Evolutionary conservation across 1,139 yeast species (phyloP), one percentile per base, ranked within the genome.

Genomic region (Pneumocystis carinii): DNA sequence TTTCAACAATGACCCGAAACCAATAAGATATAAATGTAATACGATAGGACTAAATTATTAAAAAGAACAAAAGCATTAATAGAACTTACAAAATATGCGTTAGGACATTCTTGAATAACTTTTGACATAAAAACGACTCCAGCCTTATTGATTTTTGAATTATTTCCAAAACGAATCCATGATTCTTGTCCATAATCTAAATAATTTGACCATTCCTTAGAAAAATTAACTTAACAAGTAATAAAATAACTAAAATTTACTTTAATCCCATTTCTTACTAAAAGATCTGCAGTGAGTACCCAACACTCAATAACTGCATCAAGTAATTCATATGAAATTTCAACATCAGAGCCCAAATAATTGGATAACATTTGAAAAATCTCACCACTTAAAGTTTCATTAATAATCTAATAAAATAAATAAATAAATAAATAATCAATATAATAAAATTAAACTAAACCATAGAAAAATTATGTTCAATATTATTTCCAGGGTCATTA

Each of bases 171-270:
- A n/a, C 59, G 59, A 12, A 37, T 39, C 59, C 59, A 57, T 12
- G 59, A 57, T 12, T 57, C 59, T 29, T 57, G 59, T 37, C 59
- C 59, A 57, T 37, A 39, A 39, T 39, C 59, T 19, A 57, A 57
- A 57, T 37, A 57, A 29, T 37, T 57, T 19, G 59, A 57, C 59
- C 41, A 57, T 37, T 57, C 59, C 59, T 57, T 41, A 24, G 10
- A 15, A 42, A 39, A 48, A 48, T 48, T 24, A 48, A 48, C 8
- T 57, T 29, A 37, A 29, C 29, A 17, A 24, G 14, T 19, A 57
- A 32, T 6, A 57, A 29, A 57, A 57, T 27, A 29, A 37, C 12
- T 24, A 57, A 10, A 12, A 27, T 19, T 27, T 57, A 57, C 59
- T 19, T 39, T 37, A 12, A 57, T 37, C 15, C 42, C n/a, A 37